Percentiles rank a stretch among this genome's conserved stretches.
These are phyloP conservation scores for Heterobasidion irregulare DNA, from an alignment of 1,284 basidiomycete genomes.

Conservation along the genomic window DNA sequence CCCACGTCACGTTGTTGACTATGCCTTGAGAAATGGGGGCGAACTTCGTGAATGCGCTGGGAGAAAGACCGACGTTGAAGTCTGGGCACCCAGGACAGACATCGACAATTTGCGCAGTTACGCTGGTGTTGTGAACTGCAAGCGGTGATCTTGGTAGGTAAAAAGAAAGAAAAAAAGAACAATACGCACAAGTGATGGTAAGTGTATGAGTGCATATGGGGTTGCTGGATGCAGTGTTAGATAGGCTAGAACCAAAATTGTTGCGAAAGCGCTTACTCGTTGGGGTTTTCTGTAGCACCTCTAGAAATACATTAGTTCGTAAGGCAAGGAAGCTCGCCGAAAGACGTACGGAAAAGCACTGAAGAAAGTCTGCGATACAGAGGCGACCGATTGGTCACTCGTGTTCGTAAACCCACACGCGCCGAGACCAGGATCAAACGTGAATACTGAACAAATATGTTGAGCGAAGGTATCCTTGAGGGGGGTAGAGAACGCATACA, in stretches of 20 bases:
- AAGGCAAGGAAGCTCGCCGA: neutral
- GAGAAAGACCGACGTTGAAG: slow-evolving; percentile 15
- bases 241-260: neutral
- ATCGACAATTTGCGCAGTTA: slow-evolving; percentile 18
- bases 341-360: slow-evolving; percentile 28
- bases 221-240: slow-evolving; percentile 14
- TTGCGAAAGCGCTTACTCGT: slow-evolving; percentile 9
- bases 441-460: slow-evolving; percentile 21
- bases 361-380: slow-evolving; percentile 29
- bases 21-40: slow-evolving; percentile 12
- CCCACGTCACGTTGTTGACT: slow-evolving; percentile 14
- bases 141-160: neutral
- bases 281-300: slow-evolving; percentile 13
- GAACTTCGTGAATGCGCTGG: slow-evolving; percentile 16
- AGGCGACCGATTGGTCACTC: slow-evolving; percentile 28
- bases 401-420: slow-evolving; percentile 36
- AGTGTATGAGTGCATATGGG: slow-evolving; percentile 23
- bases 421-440: slow-evolving; percentile 29
- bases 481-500: neutral
- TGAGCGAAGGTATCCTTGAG: slow-evolving; percentile 6
- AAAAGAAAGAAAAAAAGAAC: neutral
- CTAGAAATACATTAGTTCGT: neutral
- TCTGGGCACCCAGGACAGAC: slow-evolving; percentile 11
- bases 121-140: slow-evolving; percentile 13
- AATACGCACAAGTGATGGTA: slow-evolving; percentile 17